Conservation (phyloP, 495 filamentous ascomycete species). For the Niebla homalea region DNA sequence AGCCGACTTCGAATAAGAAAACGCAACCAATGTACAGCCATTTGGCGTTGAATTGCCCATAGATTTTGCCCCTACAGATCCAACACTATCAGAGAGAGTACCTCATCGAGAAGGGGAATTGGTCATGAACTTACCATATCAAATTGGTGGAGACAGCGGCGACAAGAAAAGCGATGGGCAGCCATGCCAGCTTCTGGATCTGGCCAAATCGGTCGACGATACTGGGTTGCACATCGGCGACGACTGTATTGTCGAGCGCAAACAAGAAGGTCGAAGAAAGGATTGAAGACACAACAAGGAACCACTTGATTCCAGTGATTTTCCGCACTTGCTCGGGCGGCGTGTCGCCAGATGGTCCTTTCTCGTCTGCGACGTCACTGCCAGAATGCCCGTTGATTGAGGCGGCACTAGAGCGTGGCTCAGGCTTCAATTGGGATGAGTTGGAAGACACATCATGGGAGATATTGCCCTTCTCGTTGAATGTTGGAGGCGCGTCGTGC, state of each 20-base stretch:
- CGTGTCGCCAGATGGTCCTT: neutral
- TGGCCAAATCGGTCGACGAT: slow-evolving; percentile 37
- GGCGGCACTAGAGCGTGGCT: neutral
- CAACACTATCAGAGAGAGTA: neutral
- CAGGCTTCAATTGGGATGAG: slow-evolving; percentile 2
- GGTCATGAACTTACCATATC: slow-evolving; percentile 21
- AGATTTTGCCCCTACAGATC: slow-evolving; percentile 27
- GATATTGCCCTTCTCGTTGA: neutral
- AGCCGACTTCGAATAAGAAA: slow-evolving; percentile 37
- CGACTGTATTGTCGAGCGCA: slow-evolving; percentile 48
- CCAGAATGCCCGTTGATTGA: neutral
- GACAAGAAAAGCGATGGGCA: slow-evolving; percentile 40
- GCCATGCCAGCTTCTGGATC: slow-evolving; percentile 44
- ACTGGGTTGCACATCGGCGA: slow-evolving; percentile 43
- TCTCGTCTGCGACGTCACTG: slow-evolving; percentile 1
- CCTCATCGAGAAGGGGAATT: slow-evolving; percentile 3
- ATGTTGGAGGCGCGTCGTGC: neutral
- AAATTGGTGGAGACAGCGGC: slow-evolving; percentile 35
- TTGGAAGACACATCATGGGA: neutral
- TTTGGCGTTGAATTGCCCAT: slow-evolving; percentile 39
- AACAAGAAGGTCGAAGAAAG: slow-evolving; percentile 38
- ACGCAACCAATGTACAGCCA: slow-evolving; percentile 37
- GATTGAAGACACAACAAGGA: slow-evolving; percentile 13
- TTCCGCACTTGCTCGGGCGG: neutral
- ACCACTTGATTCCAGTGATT: slow-evolving; percentile 4